Base-by-base conservation (phyloP, 2,329 filamentous ascomycete species). In the Fusarium sp. region DNA sequence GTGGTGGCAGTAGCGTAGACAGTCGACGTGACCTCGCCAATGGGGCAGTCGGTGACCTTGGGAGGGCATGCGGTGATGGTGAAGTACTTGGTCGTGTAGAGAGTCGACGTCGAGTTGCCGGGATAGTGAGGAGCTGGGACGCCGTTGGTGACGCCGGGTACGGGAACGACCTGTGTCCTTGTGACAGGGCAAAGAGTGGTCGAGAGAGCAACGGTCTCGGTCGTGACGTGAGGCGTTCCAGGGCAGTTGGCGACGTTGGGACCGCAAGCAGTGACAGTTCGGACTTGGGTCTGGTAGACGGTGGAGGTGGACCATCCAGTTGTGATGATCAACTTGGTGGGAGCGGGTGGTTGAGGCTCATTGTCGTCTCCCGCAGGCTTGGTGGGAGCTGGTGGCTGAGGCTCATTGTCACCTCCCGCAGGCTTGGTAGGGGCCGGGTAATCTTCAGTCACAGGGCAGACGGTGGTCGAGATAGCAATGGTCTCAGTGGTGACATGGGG, bases 181-280 rank as follows among this genome's bases (percentile, higher is more conserved):
- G 66, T 67, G 4, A 69, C 66, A 0, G 66, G 66, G 44, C 63
- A 66, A 23, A 63, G 39, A 15, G 63, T 67, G 14, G 64, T 67
- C 0, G 57, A 66, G 35, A 67, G n/a, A 17, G 65, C 64, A 14
- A 53, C 55, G 4, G 56, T 61, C 56, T 61, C 48, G 0, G 56
- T 55, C 2, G 17, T 41, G 3, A 55, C 50, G 8, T 60, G 55
- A 17, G 57, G 56, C 14, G 45, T 57, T 11, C 23, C 23, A 6
- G 53, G 31, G 33, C 55, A 58, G 15, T 58, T 32, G 1, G 53
- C 53, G 10, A 33, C 17, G 19, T 54, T 33, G 0, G 45, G 53
- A 6, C 43, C 44, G 13, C 59, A 65, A 15, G 41, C 32, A 31
- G 66, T 68, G 32, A 68, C 53, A 3, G 65, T 68, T 25, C 62